phyloP scores from a whole-genome alignment of 225 moss, liverwort and hornwort species.

The Polytrichum commune region DNA sequence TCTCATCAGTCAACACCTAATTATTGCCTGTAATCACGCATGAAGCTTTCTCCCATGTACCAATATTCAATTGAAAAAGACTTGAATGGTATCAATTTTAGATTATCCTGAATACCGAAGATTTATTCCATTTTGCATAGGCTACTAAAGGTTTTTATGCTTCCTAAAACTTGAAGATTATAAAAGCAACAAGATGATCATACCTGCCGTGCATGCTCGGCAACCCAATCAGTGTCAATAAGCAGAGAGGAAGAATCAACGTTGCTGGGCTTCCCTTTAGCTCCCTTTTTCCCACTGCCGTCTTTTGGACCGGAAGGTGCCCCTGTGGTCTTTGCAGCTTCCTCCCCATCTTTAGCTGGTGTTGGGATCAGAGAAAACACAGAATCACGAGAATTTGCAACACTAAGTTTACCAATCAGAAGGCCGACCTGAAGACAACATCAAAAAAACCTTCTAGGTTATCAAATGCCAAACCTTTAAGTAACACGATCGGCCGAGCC shows the following conservation, averaged over 20 bases:
- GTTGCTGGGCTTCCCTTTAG: slow-evolving; percentile 41
- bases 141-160: background rate
- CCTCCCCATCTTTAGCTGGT: slow-evolving; percentile 83
- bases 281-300: slow-evolving; percentile 48
- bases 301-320: slow-evolving; percentile 39
- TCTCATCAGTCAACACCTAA: no score
- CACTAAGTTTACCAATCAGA: slow-evolving; percentile 78
- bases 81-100: no score
- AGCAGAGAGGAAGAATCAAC: slow-evolving; percentile 45
- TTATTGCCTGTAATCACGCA: no score
- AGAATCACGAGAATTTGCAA: slow-evolving; percentile 68
- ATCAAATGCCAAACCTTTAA: background rate
- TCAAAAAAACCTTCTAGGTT: background rate
- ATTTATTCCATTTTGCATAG: background rate
- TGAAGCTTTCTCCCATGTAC: no score
- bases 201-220: slow-evolving; percentile 91
- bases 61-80: no score
- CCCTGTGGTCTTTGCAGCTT: slow-evolving; percentile 54
- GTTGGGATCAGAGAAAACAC: slow-evolving; percentile 81
- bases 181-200: background rate
- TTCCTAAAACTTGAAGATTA: background rate
- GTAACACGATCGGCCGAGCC: no score
- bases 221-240: slow-evolving; percentile 74
- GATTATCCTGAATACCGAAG: no score
- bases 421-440: slow-evolving; percentile 63